These are phyloP conservation scores for Pyrrhoderma noxium DNA, from an alignment of 1,284 basidiomycete species.

Conservation along the genomic window DNA sequence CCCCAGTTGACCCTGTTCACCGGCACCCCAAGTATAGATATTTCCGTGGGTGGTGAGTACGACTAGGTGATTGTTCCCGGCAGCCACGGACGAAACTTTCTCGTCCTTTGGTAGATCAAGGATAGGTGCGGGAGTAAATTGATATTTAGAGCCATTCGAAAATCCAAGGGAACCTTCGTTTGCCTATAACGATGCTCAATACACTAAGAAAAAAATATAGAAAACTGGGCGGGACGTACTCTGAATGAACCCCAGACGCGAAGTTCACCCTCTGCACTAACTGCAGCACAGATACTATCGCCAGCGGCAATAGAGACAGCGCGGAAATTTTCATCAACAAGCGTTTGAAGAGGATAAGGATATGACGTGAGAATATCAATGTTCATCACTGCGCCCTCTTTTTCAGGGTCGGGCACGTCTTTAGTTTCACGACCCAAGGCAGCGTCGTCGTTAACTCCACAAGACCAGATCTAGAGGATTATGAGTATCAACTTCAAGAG, in stretches of 20 bases:
- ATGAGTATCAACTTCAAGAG: not conserved
- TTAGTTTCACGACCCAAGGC: slow-evolving; percentile 80
- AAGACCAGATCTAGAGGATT: slow-evolving; percentile 64
- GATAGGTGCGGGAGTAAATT: slow-evolving; percentile 67
- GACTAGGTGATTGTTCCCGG: slow-evolving; percentile 83
- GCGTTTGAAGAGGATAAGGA: slow-evolving; percentile 66
- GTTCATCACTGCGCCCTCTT: slow-evolving; percentile 52
- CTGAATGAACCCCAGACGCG: slow-evolving; percentile 91
- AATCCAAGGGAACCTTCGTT: slow-evolving; percentile 86
- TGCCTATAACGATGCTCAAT: slow-evolving; percentile 33
- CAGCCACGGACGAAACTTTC: slow-evolving; percentile 73
- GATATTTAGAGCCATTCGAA: slow-evolving; percentile 55
- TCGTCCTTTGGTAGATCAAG: slow-evolving; percentile 60
- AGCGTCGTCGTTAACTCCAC: slow-evolving; percentile 90
- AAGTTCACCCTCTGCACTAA: slow-evolving; percentile 72
- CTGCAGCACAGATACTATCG: slow-evolving; percentile 78
- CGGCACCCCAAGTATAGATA: slow-evolving; percentile 83
- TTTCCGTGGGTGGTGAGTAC: slow-evolving; percentile 80
- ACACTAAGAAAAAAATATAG: slow-evolving; percentile 9
- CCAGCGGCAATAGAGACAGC: slow-evolving; percentile 79
- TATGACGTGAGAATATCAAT: slow-evolving; percentile 74
- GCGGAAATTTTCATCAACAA: slow-evolving; percentile 72
- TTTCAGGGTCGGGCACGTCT: slow-evolving; percentile 61
- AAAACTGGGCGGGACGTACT: slow-evolving; percentile 41
- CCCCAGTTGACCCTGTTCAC: slow-evolving; percentile 82